These are phyloP conservation scores for Trichoderma sp. DNA, from an alignment of 2,329 filamentous ascomycete genomes.

Conservation along the genomic window DNA sequence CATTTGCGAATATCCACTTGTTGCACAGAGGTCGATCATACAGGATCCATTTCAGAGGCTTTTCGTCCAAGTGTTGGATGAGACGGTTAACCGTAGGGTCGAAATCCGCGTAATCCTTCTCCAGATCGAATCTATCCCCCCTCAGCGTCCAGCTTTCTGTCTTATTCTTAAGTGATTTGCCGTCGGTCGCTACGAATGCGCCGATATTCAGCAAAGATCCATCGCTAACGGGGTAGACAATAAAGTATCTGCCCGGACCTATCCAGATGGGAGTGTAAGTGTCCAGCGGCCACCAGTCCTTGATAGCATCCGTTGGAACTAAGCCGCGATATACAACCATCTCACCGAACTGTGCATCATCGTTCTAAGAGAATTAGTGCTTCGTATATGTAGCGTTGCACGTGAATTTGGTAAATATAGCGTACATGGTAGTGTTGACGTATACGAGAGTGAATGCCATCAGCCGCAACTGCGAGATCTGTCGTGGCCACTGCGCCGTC, in stretches of 20 bases:
- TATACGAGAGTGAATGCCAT: background rate
- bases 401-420: background rate
- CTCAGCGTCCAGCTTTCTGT: background rate
- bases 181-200: background rate
- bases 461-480: background rate
- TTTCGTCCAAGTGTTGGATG: background rate
- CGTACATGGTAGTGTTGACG: background rate
- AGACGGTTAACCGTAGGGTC: background rate
- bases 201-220: background rate
- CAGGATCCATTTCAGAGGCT: background rate
- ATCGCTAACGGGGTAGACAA: background rate
- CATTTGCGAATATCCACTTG: background rate
- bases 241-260: background rate
- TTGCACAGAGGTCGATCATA: background rate
- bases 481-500: background rate
- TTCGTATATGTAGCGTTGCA: background rate
- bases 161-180: background rate
- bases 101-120: background rate
- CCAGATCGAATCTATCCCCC: background rate
- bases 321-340: background rate
- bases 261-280: background rate
- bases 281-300: background rate
- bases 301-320: background rate
- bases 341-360: background rate
- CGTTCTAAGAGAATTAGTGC: background rate